phyloP scores from a whole-genome alignment of 1,284 basidiomycete genomes.

The Puccinia horiana region DNA sequence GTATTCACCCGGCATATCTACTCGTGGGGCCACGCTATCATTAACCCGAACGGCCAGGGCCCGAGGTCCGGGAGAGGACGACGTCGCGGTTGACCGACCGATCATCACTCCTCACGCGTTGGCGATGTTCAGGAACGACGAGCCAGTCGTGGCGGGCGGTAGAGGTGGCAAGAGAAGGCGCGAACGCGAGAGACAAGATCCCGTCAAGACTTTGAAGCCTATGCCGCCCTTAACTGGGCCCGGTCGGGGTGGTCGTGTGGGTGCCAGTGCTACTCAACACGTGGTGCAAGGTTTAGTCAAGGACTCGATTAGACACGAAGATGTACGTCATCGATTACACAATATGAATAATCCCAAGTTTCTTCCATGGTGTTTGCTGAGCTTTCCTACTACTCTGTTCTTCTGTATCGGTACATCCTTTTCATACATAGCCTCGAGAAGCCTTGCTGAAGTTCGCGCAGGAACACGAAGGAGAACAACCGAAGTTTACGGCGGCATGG shows the following conservation, averaged over 20 bases:
- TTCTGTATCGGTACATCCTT: not conserved
- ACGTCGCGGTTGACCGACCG: slow-evolving; percentile 69
- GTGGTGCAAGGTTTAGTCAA: slow-evolving; percentile 88
- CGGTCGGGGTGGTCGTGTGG: slow-evolving; percentile 87
- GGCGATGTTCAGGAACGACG: slow-evolving; percentile 80
- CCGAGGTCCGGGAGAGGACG: slow-evolving; percentile 43
- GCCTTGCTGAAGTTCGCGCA: slow-evolving; percentile 48
- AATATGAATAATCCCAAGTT: not conserved
- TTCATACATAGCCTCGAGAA: slow-evolving; percentile 33
- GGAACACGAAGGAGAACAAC: slow-evolving; percentile 46
- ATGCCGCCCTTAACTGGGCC: slow-evolving; percentile 87
- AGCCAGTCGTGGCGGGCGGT: slow-evolving; percentile 61
- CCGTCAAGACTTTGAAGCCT: slow-evolving; percentile 83
- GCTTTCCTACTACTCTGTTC: not conserved
- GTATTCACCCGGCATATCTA: slow-evolving; percentile 81
- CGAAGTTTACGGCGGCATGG: slow-evolving; percentile 48
- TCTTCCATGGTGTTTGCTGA: not conserved
- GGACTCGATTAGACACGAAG: slow-evolving; percentile 82
- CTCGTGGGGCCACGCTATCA: slow-evolving; percentile 86
- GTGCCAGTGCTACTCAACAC: slow-evolving; percentile 90
- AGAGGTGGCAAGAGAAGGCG: slow-evolving; percentile 77
- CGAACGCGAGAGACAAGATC: slow-evolving; percentile 82
- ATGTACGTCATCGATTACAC: slow-evolving; percentile 68
- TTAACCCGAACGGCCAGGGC: slow-evolving; percentile 65
- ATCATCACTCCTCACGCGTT: slow-evolving; percentile 87